Base-by-base conservation (phyloP, 345 rosid species). In the Bruguiera sexangula region DNA sequence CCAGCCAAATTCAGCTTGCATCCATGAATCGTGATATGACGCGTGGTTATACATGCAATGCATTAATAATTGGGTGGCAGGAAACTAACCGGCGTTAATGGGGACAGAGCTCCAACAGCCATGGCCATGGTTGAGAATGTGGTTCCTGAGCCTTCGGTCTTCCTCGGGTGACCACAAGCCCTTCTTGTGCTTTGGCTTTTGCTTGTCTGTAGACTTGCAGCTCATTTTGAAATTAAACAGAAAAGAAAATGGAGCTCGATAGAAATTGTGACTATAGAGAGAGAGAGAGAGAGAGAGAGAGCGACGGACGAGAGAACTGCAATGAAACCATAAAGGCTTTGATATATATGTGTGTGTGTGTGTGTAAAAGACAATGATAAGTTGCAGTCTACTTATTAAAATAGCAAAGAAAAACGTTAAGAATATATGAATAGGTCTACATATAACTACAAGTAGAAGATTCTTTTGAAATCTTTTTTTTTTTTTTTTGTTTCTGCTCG, bases 91-190 rank as follows among this genome's bases (percentile, higher is more conserved):
- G 56, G 97, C 91, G 77, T 89, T 79, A 63, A 88, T 72, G 75
- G 98, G 90, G 73, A 89, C 88, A 34, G 93, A 80, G 81, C 88
- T 89, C 98, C 98, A 94, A 74, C 95, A 88, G 43, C 88, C 76
- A 74, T 85, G 93, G 74, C 97, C 98, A 71, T 94, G 83, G 30
- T 79, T 77, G 66, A 85, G 72, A 78, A 94, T 76, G 69, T 85
- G 75, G 73, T 68, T 82, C 58, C 78, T 82, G 54, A 94, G 98
- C 80, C 80, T 84, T 6, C 82, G 85, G 76, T 94, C 98, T 84
- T 94, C 98, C 76, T 91, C 98, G 46, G 98, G 98, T 50, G 98
- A 94, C 98, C 98, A 94, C 22, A 94, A 76, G 57, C 98, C 98
- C 70, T 91, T 94, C 77, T 85, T 87, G 69, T 85, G 88, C 80